Evolutionary conservation across 495 filamentous ascomycete species (phyloP), one percentile per base, ranked within the genome.

Genomic region (Penicillium soppii): DNA sequence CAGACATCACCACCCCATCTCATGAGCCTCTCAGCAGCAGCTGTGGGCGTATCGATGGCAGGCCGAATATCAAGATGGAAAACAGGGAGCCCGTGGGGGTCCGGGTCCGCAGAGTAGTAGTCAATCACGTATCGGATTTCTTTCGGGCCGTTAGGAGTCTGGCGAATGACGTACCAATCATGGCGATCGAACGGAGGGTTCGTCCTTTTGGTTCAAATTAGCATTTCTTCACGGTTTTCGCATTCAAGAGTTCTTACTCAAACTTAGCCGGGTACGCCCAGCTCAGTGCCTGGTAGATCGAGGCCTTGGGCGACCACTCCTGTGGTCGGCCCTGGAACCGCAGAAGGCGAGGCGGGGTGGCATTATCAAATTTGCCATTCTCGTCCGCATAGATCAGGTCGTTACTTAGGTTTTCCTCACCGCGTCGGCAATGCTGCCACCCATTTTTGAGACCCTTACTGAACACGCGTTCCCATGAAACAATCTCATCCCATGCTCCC

Each of bases 61-160:
- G 94, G 94, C 50, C 94, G 79, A n/a, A 99, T 95, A 67, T 99
- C 94, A 39, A 99, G 81, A 63, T 85, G 97, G 73, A 99, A 99
- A 6, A 97, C 92, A 2, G 94, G 91, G 60, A 96, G 91, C 2
- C 94, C 94, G 0, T 84, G 91, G 4, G 88, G 85, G 57, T 98
- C 94, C 0, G 89, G 87, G 15, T 86, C 83, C 0, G 83, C 95
- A 7, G 86, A 86, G 69, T 99, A 99, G 68, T 97, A 99, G 63
- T 99, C 94, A 60, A 99, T 99, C 43, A 99, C 87, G 65, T 99
- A 99, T 52, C 94, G 81, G 37, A 96, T 77, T 76, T 97, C 90
- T 64, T 82, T 84, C 55, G 70, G 50, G 15, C 81, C 77, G 5
- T 81, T 79, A n/a, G 83, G 70, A 15, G 77, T 68, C 19, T 81